A percentile compares a stretch with the other conserved stretches of the same genome.
Evolutionary conservation across 176 grass and related monocot genomes (phyloP).

Genomic region (Triticum monococcum): DNA sequence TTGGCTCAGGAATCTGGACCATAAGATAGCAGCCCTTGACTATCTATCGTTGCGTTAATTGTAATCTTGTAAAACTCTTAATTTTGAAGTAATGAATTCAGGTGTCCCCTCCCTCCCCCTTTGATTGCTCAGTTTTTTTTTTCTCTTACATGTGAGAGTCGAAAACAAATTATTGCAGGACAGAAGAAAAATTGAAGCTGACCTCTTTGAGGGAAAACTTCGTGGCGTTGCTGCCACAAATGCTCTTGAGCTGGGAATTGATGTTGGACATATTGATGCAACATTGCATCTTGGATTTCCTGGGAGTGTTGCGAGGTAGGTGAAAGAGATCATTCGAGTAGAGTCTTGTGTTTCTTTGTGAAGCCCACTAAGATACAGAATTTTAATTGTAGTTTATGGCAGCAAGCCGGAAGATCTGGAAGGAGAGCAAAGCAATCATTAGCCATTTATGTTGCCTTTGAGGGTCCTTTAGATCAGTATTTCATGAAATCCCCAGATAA

Average conservation of each 20-base stretch:
- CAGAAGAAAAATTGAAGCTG: slow-evolving; percentile 91
- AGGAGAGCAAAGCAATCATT: slow-evolving; percentile 83
- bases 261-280: slow-evolving; percentile 94
- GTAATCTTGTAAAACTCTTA: neutral
- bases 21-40: neutral
- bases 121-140: neutral
- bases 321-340: neutral
- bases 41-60: neutral
- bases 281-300: slow-evolving; percentile 99
- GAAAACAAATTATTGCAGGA: slow-evolving; percentile 49
- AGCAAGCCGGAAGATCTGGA: slow-evolving; percentile 94
- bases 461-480: slow-evolving; percentile 90
- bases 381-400: slow-evolving; percentile 82
- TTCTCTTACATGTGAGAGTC: slow-evolving; percentile 4
- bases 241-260: slow-evolving; percentile 96
- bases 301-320: slow-evolving; percentile 87
- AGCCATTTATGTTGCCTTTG: slow-evolving; percentile 93
- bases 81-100: neutral
- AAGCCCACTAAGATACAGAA: slow-evolving; percentile 21
- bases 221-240: slow-evolving; percentile 85
- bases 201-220: slow-evolving; percentile 80
- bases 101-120: neutral
- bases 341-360: slow-evolving; percentile 14
- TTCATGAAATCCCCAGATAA: slow-evolving; percentile 96
- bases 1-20: neutral